Evolutionary conservation across 192 early-diverging fungal genomes (phyloP), one percentile per base, ranked within the genome.

Genomic region (Chytriomyces hyalinus): DNA sequence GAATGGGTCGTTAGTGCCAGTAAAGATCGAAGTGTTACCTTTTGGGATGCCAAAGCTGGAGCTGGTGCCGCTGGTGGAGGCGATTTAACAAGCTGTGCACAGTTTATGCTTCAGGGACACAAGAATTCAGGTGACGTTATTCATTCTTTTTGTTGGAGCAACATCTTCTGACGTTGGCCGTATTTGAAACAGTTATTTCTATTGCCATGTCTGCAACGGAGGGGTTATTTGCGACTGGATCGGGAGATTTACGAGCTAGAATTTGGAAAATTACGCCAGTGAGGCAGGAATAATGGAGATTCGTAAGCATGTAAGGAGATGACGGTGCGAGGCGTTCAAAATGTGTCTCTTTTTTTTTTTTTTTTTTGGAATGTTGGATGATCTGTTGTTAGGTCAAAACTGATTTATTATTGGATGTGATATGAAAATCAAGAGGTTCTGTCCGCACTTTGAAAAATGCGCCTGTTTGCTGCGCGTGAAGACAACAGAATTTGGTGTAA

Each of bases 151-250:
- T 6, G 28, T 44, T 10, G 51, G 15, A 49, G 26, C 13, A 47
- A n/a, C 26, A 48, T 46, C 45, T 49, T 60, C 49, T 70, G 5
- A 53, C 67, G 17, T 64, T 62, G 0, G 17, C 75, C 65, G 6
- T 26, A 69, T 49, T 64, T 49, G 6, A 36, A 8, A 6, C 80
- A 94, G 97, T 99, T 28, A 97, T 99, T 66, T 93, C 91, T 17
- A 92, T 99, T 36, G 95, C 95, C 6, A 79, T 97, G 75, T 92
- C 90, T 73, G 91, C 92, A 5, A 87, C 82, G 3, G 93, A 94
- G 24, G 91, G 92, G 9, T 83, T 95, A 65, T 97, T 99, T 89
- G 97, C 97, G 6, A 99, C 97, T 17, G 97, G 96, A 15, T 94
- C 94, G 49, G 97, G 97, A 61, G 97, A 99, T 89, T 92, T 88